Evolutionary conservation across 768 basidiomycete genomes (phyloP).

Genomic region (Rhizopogon vesiculosus): DNA sequence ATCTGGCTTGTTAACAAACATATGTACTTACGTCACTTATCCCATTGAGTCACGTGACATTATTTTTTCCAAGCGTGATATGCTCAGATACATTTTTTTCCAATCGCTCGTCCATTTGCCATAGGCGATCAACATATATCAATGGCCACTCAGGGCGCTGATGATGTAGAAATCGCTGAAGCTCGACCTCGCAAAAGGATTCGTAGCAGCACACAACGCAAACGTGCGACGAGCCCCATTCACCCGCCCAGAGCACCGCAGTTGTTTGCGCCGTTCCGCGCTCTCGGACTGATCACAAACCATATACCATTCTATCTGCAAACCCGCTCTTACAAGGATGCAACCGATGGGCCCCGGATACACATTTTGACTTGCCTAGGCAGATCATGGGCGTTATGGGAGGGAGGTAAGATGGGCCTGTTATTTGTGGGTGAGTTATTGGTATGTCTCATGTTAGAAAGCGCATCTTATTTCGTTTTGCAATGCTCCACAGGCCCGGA

Average conservation of each 20-base stretch:
- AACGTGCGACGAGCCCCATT: conserved; percentile 1
- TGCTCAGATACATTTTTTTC: neutral
- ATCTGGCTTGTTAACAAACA: no score
- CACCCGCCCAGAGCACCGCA: conserved; percentile 18
- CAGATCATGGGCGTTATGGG: conserved; percentile 92
- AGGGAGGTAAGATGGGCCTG: conserved; percentile 87
- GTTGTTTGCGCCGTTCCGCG: conserved; percentile 91
- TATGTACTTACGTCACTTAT: no score
- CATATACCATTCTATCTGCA: conserved; percentile 86
- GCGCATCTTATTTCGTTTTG: conserved; percentile 1
- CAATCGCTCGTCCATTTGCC: neutral
- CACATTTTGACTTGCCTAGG: conserved; percentile 87
- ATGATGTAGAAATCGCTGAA: conserved; percentile 9
- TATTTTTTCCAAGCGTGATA: neutral
- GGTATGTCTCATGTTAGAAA: neutral
- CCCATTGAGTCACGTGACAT: conserved; percentile 1
- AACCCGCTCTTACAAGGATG: conserved; percentile 78
- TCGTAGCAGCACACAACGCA: conserved; percentile 8
- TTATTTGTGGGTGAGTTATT: conserved; percentile 83
- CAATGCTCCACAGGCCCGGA: conserved; percentile 65
- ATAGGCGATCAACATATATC: neutral
- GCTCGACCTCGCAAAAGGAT: conserved; percentile 22
- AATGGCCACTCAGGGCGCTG: conserved; percentile 11
- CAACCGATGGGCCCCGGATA: conserved; percentile 77
- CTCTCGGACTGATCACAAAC: conserved; percentile 92